A percentile compares a stretch with the other conserved stretches of the same genome.
phyloP scores from a whole-genome alignment of 1,139 yeast genomes.

The Hyphopichia khmerensis region DNA sequence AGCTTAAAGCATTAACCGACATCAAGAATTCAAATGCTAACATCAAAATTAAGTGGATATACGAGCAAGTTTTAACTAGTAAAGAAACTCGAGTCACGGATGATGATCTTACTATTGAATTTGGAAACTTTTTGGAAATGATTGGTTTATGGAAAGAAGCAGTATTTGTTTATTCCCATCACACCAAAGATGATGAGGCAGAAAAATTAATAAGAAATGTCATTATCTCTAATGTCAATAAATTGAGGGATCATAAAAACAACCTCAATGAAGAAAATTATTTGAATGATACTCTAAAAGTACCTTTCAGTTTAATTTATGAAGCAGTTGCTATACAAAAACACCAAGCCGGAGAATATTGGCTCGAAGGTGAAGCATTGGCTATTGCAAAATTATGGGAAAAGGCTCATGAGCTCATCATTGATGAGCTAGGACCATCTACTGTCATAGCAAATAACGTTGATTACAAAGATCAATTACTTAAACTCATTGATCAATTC shows the following conservation, averaged over 20 bases:
- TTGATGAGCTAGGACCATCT: constrained; percentile 65
- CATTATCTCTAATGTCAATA: constrained; percentile 47
- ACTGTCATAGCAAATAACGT: constrained; percentile 50
- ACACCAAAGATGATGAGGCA: constrained; percentile 43
- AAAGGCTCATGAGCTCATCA: constrained; percentile 63
- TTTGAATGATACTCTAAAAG: constrained; percentile 31
- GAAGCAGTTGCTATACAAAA: constrained; percentile 54
- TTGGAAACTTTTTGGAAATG: constrained; percentile 54
- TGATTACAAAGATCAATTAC: constrained; percentile 32
- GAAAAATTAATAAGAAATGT: constrained; percentile 41
- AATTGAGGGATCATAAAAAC: constrained; percentile 25
- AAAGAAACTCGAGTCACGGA: constrained; percentile 10
- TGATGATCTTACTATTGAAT: constrained; percentile 47
- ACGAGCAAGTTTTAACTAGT: constrained; percentile 41
- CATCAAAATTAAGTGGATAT: constrained; percentile 53
- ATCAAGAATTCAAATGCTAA: constrained; percentile 18
- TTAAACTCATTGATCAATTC: constrained; percentile 43
- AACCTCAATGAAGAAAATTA: constrained; percentile 30
- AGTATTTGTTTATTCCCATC: constrained; percentile 56
- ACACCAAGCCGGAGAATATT: constrained; percentile 42
- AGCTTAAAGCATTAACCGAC: constrained; percentile 7
- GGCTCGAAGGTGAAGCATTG: constrained; percentile 62
- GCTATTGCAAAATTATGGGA: constrained; percentile 60
- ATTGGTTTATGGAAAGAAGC: constrained; percentile 59
- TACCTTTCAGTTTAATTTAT: constrained; percentile 49